Percentiles rank a stretch among this genome's conserved stretches.
phyloP scores from a whole-genome alignment of 2,329 filamentous ascomycete genomes.

The Colletotrichum euphorbiae region DNA sequence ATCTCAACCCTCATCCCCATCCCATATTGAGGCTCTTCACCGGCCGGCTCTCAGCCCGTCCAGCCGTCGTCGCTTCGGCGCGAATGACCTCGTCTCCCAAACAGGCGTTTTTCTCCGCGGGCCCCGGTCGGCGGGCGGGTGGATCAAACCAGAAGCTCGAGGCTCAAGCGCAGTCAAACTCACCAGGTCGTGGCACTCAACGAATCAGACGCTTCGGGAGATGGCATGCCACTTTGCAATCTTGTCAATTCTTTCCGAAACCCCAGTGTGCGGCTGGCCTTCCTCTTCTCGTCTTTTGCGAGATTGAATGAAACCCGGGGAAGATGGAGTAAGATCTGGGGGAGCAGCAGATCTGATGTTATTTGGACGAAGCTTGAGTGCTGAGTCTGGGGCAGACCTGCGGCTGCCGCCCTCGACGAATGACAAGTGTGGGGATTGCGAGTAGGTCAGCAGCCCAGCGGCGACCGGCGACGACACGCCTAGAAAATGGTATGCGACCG shows the following conservation, averaged over 20 bases:
- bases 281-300: not conserved
- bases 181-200: slow-evolving; percentile 41
- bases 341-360: slow-evolving; percentile 36
- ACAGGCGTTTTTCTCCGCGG: slow-evolving; percentile 35
- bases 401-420: slow-evolving; percentile 15
- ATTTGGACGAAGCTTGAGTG: slow-evolving; percentile 24
- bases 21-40: slow-evolving; percentile 2
- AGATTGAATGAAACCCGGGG: slow-evolving; percentile 38
- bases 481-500: not conserved
- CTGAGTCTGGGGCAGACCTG: no score
- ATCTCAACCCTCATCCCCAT: not conserved
- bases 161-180: slow-evolving; percentile 26
- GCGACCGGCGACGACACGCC: slow-evolving; percentile 18
- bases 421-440: slow-evolving; percentile 33
- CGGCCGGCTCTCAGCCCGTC: not conserved
- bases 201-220: slow-evolving; percentile 41
- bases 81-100: slow-evolving; percentile 34
- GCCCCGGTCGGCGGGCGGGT: slow-evolving; percentile 18
- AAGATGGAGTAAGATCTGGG: slow-evolving; percentile 40
- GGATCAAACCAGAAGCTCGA: slow-evolving; percentile 30
- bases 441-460: slow-evolving; percentile 25
- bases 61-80: not conserved
- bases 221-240: slow-evolving; percentile 36
- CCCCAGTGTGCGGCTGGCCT: slow-evolving; percentile 19
- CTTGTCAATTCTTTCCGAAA: slow-evolving; percentile 36